phyloP scores from a whole-genome alignment of 352 stramenopile species.

The Aphanomyces stellatus region DNA sequence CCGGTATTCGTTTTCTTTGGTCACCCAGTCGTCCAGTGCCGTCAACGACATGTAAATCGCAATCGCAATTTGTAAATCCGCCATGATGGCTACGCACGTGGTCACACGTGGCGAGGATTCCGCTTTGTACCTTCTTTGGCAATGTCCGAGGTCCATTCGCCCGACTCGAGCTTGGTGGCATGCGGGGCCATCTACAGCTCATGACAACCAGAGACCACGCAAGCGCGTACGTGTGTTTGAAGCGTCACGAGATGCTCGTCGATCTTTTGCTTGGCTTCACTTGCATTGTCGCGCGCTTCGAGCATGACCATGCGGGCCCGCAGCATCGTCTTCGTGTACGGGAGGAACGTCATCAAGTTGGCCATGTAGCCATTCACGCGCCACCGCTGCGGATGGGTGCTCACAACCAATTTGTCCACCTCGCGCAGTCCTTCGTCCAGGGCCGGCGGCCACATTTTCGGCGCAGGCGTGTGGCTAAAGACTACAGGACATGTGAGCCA shows the following conservation, averaged over 20 bases:
- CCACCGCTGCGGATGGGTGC: constrained; percentile 82
- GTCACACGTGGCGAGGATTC: too few species aligned
- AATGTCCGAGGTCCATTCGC: constrained; percentile 25
- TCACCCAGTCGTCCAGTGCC: constrained; percentile 67
- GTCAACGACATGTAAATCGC: constrained; percentile 42
- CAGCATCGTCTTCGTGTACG: constrained; percentile 82
- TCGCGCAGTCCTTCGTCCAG: constrained; percentile 69
- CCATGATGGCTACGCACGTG: neutral
- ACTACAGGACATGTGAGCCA: neutral
- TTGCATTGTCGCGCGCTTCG: constrained; percentile 62
- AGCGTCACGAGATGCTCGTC: constrained; percentile 37
- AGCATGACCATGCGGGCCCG: constrained; percentile 74
- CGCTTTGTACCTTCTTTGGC: constrained; percentile 50
- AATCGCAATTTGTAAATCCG: constrained; percentile 31
- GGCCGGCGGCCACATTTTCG: constrained; percentile 70
- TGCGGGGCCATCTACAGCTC: neutral
- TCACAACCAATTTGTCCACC: constrained; percentile 71
- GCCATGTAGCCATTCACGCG: constrained; percentile 84
- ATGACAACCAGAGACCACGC: neutral
- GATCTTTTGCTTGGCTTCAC: constrained; percentile 43
- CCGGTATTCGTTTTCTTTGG: constrained; percentile 82
- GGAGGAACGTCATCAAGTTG: constrained; percentile 80
- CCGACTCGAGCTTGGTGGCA: neutral
- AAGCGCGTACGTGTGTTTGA: constrained; percentile 22
- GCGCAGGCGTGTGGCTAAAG: constrained; percentile 22